Percentiles rank a stretch among this genome's conserved stretches.
These are phyloP conservation scores for Hyparrhenia diplandra DNA, from an alignment of 176 grass and related monocot species.

Conservation along the genomic window DNA sequence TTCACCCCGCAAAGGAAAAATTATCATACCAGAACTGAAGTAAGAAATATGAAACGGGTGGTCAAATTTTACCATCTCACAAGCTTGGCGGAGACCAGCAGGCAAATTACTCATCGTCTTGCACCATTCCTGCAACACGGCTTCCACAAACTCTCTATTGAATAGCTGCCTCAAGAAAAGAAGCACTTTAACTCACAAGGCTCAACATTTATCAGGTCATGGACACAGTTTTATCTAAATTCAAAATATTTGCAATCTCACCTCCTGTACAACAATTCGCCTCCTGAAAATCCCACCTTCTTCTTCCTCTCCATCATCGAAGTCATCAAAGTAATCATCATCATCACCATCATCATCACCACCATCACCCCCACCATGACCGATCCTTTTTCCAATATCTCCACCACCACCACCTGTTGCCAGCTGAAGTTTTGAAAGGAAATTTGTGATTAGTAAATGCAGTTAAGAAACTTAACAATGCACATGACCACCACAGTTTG, in stretches of 20 bases:
- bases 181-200: constrained; percentile 28
- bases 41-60: constrained; percentile 10
- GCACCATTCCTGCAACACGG: constrained; percentile 95
- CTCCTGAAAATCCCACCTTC: constrained; percentile 86
- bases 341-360: constrained; percentile 95
- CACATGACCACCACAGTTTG: background rate
- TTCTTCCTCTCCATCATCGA: constrained; percentile 87
- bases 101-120: constrained; percentile 85
- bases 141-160: constrained; percentile 91
- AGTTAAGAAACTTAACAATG: constrained; percentile 2
- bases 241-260: constrained; percentile 40
- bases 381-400: constrained; percentile 92
- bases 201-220: background rate
- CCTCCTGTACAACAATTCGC: constrained; percentile 80
- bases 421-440: constrained; percentile 44
- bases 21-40: constrained; percentile 12
- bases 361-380: constrained; percentile 90
- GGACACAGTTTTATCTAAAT: background rate
- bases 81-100: constrained; percentile 85
- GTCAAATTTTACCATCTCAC: constrained; percentile 67
- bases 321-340: constrained; percentile 98
- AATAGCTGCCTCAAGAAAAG: constrained; percentile 60
- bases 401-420: constrained; percentile 92
- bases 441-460: constrained; percentile 3
- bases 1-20: too few species aligned